Base-by-base conservation (phyloP, 176 grass and related monocot species). In the Raddia distichophylla region DNA sequence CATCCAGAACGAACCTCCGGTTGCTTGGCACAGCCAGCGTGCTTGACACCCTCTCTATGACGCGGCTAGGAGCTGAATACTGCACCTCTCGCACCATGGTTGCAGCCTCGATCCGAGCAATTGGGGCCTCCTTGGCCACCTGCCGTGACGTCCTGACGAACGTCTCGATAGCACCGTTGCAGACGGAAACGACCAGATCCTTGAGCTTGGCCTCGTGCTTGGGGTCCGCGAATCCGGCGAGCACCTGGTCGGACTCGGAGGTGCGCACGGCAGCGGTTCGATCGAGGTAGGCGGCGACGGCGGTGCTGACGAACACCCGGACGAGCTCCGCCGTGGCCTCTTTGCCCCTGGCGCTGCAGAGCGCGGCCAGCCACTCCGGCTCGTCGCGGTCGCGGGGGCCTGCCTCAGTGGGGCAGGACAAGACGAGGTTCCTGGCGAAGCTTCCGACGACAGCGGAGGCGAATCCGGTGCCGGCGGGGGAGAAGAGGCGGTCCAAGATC, bases 141-240 rank as follows among this genome's bases (percentile, higher is more conserved):
- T 89, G 81, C 50, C 87, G 88, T 34, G 83, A 94, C 9, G 92
- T 94, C 80, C 87, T 90, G 47, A 97, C 78, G 57, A 94, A 91
- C 1, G 95, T 94, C 60, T 91, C 90, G 1, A 97, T 86, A 7
- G 90, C 95, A 15, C 95, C 95, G n/a, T 97, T 97, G 80, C 95
- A 87, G 47, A 94, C 74, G 10, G 95, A 90, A 3, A 97, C 90
- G 4, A 89, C 76, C 19, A 97, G n/a, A 60, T 94, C 90, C 92
- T 94, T 97, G 83, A 94, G 64, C 87, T 85, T 87, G 22, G 76
- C 90, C 77, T 94, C 92, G 12, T 94, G 86, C 60, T 76, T 92
- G 22, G 92, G 88, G 78, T 91, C 33, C n/a, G 87, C 78, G 64
- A 90, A 37, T 49, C 82, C 84, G 2, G 86, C 18, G 58, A 89